Percentiles rank a stretch among this genome's conserved stretches.
phyloP scores from a whole-genome alignment of 495 filamentous ascomycete species.

The Lophiostoma macrostomum region DNA sequence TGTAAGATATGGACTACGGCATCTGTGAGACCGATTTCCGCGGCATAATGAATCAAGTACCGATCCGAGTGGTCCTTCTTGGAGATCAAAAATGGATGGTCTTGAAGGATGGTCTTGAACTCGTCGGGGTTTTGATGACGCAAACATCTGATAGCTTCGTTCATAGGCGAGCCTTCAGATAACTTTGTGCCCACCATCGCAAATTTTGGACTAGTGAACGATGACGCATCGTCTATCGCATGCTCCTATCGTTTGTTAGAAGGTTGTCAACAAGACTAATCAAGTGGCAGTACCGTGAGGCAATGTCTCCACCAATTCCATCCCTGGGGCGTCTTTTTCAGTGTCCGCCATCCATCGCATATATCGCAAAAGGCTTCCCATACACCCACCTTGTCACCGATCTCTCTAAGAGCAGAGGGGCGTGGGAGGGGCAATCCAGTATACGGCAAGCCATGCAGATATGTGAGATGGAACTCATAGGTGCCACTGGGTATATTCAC shows the following conservation, averaged over 20 bases:
- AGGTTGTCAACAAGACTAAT: too few relatives aligned
- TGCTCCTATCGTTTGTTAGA: too few relatives aligned
- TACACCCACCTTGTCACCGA: neutral
- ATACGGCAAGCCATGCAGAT: conserved; percentile 3
- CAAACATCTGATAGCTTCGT: neutral
- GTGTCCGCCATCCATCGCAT: neutral
- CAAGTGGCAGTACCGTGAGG: neutral
- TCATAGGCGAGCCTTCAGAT: neutral
- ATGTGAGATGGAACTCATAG: conserved; percentile 9
- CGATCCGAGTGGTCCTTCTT: neutral
- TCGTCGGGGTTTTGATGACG: neutral
- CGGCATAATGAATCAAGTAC: neutral
- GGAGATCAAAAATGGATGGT: neutral
- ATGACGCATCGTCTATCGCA: too few relatives aligned
- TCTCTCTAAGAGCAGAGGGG: neutral
- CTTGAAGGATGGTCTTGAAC: neutral
- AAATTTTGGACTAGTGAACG: too few relatives aligned
- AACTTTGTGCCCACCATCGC: neutral
- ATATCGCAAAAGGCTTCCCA: conserved; percentile 7
- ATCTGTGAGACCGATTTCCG: neutral
- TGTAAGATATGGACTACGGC: too few relatives aligned
- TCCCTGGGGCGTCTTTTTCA: conserved; percentile 1
- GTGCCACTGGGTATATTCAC: conserved; percentile 1
- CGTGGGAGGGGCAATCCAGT: conserved; percentile 1
- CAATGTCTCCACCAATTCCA: conserved; percentile 12